These are phyloP conservation scores for Millerozyma acaciae DNA, from an alignment of 805 yeast species.

Conservation along the genomic window DNA sequence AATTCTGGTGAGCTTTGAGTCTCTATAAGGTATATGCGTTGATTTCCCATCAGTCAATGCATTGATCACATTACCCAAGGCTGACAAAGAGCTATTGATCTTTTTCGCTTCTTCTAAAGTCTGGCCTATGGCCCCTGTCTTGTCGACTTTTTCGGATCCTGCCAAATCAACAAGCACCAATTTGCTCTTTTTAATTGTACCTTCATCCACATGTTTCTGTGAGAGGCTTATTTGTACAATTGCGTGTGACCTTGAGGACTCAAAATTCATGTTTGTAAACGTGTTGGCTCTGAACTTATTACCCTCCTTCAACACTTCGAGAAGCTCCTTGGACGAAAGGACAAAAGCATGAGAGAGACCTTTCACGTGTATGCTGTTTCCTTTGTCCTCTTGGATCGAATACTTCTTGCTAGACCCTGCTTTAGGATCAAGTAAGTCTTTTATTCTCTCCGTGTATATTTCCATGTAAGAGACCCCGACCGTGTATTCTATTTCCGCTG, in stretches of 20 bases:
- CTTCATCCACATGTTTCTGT: slow-evolving; percentile 55
- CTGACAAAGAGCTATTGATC: slow-evolving; percentile 72
- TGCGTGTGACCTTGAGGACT: slow-evolving; percentile 77
- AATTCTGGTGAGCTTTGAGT: slow-evolving; percentile 73
- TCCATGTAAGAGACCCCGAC: slow-evolving; percentile 76
- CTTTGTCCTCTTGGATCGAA: slow-evolving; percentile 59
- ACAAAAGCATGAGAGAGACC: slow-evolving; percentile 66
- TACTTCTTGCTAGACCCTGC: slow-evolving; percentile 19
- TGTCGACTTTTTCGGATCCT: slow-evolving; percentile 77
- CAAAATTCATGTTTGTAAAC: slow-evolving; percentile 65
- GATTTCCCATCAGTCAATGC: slow-evolving; percentile 68
- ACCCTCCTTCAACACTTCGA: slow-evolving; percentile 56
- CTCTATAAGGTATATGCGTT: slow-evolving; percentile 69
- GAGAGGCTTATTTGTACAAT: slow-evolving; percentile 65
- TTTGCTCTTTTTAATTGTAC: slow-evolving; percentile 57
- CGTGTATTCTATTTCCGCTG: slow-evolving; percentile 53
- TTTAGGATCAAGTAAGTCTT: slow-evolving; percentile 58
- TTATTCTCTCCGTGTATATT: slow-evolving; percentile 71
- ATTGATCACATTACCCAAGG: slow-evolving; percentile 78
- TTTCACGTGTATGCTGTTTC: slow-evolving; percentile 64
- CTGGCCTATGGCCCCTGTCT: slow-evolving; percentile 71
- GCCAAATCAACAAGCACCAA: slow-evolving; percentile 80
- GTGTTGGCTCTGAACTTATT: slow-evolving; percentile 51
- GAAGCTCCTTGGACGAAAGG: slow-evolving; percentile 54
- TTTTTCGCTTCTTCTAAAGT: slow-evolving; percentile 79